phyloP scores from a whole-genome alignment of 2,329 filamentous ascomycete species.

The Stenocarpella maydis region DNA sequence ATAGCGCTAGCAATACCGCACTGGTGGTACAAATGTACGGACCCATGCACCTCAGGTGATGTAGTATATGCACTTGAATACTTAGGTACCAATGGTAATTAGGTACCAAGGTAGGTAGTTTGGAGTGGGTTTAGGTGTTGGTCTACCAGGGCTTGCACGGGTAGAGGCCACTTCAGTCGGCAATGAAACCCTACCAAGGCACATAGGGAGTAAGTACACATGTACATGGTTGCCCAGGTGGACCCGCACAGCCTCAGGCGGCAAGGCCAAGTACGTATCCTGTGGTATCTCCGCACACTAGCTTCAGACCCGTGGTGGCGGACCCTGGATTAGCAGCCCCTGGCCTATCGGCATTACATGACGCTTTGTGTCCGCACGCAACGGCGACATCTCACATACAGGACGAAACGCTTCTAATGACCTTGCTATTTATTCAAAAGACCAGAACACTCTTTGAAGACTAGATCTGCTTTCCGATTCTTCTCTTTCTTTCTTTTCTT shows the following conservation, averaged over 20 bases:
- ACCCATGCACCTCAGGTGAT: too few species aligned
- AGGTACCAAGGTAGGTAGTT: too few species aligned
- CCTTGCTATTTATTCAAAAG: background rate
- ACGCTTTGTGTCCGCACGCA: background rate
- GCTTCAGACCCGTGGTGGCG: background rate
- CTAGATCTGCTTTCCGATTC: background rate
- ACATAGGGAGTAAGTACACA: too few species aligned
- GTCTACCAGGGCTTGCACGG: too few species aligned
- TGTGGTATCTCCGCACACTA: too few species aligned
- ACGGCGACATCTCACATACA: slow-evolving; percentile 4
- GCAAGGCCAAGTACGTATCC: background rate
- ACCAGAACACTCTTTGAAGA: background rate
- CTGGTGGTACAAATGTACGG: background rate
- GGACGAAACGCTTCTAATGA: slow-evolving; percentile 11
- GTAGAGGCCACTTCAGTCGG: too few species aligned
- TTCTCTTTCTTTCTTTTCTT: slow-evolving; percentile 7
- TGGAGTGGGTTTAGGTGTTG: too few species aligned
- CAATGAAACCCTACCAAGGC: too few species aligned
- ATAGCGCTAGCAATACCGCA: too few species aligned
- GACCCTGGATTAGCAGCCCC: background rate
- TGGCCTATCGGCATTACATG: background rate
- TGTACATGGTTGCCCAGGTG: too few species aligned
- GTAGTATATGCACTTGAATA: too few species aligned
- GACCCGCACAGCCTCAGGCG: background rate
- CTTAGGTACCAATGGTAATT: too few species aligned